These are phyloP conservation scores for Clathrospora elynae DNA, from an alignment of 2,329 filamentous ascomycete species.

Conservation along the genomic window DNA sequence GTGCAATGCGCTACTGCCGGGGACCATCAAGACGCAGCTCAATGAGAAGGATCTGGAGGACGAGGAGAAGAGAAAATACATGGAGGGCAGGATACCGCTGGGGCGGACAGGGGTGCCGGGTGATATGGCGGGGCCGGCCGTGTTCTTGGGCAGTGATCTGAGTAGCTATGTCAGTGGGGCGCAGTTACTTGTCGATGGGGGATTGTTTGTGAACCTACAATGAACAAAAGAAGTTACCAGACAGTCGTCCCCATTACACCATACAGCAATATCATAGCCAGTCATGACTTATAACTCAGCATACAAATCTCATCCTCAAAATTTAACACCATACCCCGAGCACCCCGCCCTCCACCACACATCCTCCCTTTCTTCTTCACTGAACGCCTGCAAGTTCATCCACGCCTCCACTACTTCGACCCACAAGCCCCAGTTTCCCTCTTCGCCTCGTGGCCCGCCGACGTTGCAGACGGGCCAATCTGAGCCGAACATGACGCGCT, in stretches of 20 bases:
- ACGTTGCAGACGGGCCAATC: constrained; percentile 94
- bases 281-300: no score
- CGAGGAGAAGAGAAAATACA: constrained; percentile 72
- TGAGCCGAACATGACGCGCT: constrained; percentile 83
- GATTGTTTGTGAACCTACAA: constrained; percentile 80
- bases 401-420: constrained; percentile 69
- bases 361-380: constrained; percentile 64
- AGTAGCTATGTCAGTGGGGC: constrained; percentile 69
- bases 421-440: constrained; percentile 76
- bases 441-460: constrained; percentile 59
- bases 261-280: no score
- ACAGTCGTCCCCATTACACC: no score
- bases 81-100: constrained; percentile 80
- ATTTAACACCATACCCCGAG: constrained; percentile 65
- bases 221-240: no score
- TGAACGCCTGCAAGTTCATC: constrained; percentile 59
- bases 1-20: constrained; percentile 83
- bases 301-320: not conserved
- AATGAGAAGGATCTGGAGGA: constrained; percentile 83
- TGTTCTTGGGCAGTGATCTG: constrained; percentile 79
- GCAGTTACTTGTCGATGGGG: constrained; percentile 84
- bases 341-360: constrained; percentile 76
- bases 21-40: constrained; percentile 81
- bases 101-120: constrained; percentile 54
- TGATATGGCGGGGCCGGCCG: constrained; percentile 83